A percentile compares a stretch with the other conserved stretches of the same genome.
phyloP scores from a whole-genome alignment of 768 basidiomycete species.

The Cyclocybe aegerita region DNA sequence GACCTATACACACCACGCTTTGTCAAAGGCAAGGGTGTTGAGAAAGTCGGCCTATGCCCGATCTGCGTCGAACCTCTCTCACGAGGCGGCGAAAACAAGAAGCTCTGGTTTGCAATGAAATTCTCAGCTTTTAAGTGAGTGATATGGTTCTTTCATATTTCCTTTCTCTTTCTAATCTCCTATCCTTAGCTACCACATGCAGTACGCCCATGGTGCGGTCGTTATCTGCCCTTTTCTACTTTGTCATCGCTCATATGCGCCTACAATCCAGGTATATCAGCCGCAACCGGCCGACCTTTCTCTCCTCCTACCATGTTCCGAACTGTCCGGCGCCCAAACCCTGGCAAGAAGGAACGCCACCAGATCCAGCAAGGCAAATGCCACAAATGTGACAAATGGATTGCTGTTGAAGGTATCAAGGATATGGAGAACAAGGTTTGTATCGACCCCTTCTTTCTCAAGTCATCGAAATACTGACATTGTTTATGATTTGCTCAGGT shows the following conservation, averaged over 20 bases:
- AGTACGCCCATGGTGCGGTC: slow-evolving; percentile 69
- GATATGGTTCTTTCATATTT: slow-evolving; percentile 26
- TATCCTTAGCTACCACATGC: slow-evolving; percentile 71
- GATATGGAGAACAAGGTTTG: slow-evolving; percentile 68
- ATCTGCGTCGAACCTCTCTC: slow-evolving; percentile 62
- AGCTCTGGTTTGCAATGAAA: slow-evolving; percentile 76
- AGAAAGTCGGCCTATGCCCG: slow-evolving; percentile 78
- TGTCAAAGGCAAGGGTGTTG: slow-evolving; percentile 63
- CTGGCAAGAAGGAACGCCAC: slow-evolving; percentile 59
- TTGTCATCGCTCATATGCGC: not conserved
- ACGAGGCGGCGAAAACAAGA: slow-evolving; percentile 64
- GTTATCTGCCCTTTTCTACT: too few relatives aligned
- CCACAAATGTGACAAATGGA: slow-evolving; percentile 75
- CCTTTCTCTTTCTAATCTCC: not conserved
- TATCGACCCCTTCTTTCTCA: slow-evolving; percentile 2
- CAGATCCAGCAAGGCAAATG: slow-evolving; percentile 71
- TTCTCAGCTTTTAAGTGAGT: slow-evolving; percentile 81
- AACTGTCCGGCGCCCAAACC: slow-evolving; percentile 36
- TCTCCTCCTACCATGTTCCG: slow-evolving; percentile 74
- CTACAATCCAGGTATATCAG: slow-evolving; percentile 58
- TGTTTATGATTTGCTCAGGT: slow-evolving; percentile 37
- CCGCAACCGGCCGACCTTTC: slow-evolving; percentile 67
- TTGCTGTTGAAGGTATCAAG: slow-evolving; percentile 72
- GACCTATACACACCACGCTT: slow-evolving; percentile 83
- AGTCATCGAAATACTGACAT: not conserved